phyloP scores from a whole-genome alignment of 768 basidiomycete species.

The Mycena olivaceomarginata region DNA sequence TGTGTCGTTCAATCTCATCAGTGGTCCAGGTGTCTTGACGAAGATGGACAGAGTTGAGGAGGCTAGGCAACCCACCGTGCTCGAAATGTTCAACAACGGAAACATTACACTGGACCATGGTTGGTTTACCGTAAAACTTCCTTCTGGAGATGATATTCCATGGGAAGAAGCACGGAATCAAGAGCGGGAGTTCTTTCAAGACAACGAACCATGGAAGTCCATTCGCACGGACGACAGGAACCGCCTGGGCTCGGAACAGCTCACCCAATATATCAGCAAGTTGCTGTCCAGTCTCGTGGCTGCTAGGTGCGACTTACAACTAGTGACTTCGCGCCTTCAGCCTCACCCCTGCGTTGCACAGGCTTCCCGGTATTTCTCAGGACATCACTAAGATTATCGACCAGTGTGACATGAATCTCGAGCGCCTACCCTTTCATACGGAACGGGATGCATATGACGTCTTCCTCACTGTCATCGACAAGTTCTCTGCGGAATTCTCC shows the following conservation, averaged over 20 bases:
- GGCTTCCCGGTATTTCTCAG: slow-evolving; percentile 28
- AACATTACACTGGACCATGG: slow-evolving; percentile 30
- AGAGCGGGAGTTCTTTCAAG: slow-evolving; percentile 23
- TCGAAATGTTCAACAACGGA: slow-evolving; percentile 28
- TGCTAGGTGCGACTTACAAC: slow-evolving; percentile 5
- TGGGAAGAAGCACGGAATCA: slow-evolving; percentile 24
- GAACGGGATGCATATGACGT: slow-evolving; percentile 16
- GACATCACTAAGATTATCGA: slow-evolving; percentile 15
- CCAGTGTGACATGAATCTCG: slow-evolving; percentile 1
- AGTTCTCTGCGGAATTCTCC: slow-evolving; percentile 17
- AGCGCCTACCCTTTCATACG: neutral
- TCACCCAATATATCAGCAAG: slow-evolving; percentile 30
- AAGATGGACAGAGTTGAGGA: slow-evolving; percentile 28
- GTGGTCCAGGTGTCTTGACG: slow-evolving; percentile 28
- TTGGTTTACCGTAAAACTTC: slow-evolving; percentile 37
- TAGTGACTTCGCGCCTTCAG: neutral
- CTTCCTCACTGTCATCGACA: slow-evolving; percentile 7
- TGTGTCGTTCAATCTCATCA: neutral
- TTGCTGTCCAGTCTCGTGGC: slow-evolving; percentile 22
- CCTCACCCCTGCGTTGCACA: slow-evolving; percentile 9
- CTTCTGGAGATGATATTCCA: slow-evolving; percentile 10
- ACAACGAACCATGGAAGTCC: slow-evolving; percentile 18
- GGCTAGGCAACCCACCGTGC: slow-evolving; percentile 2
- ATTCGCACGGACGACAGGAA: slow-evolving; percentile 23
- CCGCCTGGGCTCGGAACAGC: slow-evolving; percentile 34